Evolutionary conservation across 495 filamentous ascomycete species (phyloP), one percentile per base, ranked within the genome.

Genomic region (Aspergillus kassunensis): DNA sequence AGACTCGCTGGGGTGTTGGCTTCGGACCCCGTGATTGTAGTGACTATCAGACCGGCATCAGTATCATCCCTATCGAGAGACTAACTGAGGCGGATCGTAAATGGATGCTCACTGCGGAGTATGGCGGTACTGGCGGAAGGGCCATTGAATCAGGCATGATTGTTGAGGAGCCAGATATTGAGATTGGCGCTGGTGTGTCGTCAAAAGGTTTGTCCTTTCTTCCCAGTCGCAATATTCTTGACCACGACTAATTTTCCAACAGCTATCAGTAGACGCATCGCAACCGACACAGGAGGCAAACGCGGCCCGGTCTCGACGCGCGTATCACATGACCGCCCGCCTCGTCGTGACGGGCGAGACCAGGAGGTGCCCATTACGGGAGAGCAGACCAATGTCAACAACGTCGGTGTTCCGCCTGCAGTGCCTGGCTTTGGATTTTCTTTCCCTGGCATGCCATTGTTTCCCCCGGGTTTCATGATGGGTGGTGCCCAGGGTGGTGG

Each of bases 21-120:
- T 99, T 95, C 60, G 93, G 93, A 2, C 95, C 93, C 13, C 88
- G 95, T 55, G 95, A 99, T 63, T 99, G 93, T 76, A 92, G 88
- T 65, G 91, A 99, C 66, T 99, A 97, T 68, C 80, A 85, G 48
- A 91, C 83, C 11, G 93, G 93, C 27, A 81, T 97, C 68, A 97
- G 91, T 67, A 70, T 97, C 23, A 97, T 98, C 53, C 93, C 93
- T 2, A 89, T 97, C 61, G 79, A 84, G 54, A 85, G 90, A 50
- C 81, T 98, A 13, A 98, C 93, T 7, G 95, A 98, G 49, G 95
- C 93, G 16, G 93, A 98, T 72, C 80, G 87, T 27, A 95, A 96
- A 67, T 98, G 95, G 95, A 92, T 97, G 84, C 72, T 96, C 53
- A 95, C 84, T 39, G 93, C 93, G 16, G 89, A 93, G 58, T 96